phyloP scores from a whole-genome alignment of 345 rosid species.

The Eucalyptus pumila region DNA sequence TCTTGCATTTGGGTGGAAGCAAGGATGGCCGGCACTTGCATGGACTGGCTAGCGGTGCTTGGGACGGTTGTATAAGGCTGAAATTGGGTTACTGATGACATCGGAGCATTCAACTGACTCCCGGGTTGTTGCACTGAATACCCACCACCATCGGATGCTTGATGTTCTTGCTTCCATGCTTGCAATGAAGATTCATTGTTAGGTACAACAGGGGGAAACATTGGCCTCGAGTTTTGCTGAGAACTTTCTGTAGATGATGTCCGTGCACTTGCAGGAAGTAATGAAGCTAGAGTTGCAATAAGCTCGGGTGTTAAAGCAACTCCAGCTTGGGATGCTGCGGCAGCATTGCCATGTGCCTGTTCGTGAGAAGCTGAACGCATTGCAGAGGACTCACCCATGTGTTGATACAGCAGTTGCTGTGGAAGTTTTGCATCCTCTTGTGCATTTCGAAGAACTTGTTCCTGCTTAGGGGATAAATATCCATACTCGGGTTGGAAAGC shows the following conservation, averaged over 20 bases:
- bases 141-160: conserved; percentile 21
- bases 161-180: conserved; percentile 38
- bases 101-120: conserved; percentile 33
- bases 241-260: conserved; percentile 25
- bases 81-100: conserved; percentile 17
- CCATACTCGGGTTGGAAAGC: conserved; percentile 22
- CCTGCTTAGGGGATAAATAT: conserved; percentile 14
- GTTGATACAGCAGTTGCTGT: conserved; percentile 16
- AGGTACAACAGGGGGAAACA: conserved; percentile 20
- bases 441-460: conserved; percentile 25
- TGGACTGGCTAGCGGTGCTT: conserved; percentile 20
- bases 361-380: conserved; percentile 21
- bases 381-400: conserved; percentile 14
- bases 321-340: conserved; percentile 40
- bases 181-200: conserved; percentile 26
- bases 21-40: conserved; percentile 14
- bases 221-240: conserved; percentile 28
- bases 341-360: conserved; percentile 10
- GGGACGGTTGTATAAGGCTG: conserved; percentile 33
- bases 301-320: conserved; percentile 73
- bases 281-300: conserved; percentile 58
- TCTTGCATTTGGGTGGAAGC: conserved; percentile 34
- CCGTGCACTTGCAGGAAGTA: conserved; percentile 51
- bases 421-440: conserved; percentile 36
- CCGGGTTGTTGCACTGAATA: conserved; percentile 31